Evolutionary conservation across 257 asterid species (phyloP), one percentile per base, ranked within the genome.

Genomic region (Perilla frutescens): DNA sequence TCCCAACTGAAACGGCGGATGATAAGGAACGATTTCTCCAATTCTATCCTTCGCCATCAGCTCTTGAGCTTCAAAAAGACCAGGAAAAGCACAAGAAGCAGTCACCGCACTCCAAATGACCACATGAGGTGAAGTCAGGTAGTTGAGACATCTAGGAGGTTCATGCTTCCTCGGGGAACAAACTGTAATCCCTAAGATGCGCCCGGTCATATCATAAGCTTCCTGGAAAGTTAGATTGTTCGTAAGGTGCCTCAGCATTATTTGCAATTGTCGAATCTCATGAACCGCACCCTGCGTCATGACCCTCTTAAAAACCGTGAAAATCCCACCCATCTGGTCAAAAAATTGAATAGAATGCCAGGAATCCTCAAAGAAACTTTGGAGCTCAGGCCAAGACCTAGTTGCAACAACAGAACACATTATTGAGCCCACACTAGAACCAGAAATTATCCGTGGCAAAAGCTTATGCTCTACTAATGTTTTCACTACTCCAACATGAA

Each of bases 101-200:
- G 96, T 90, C 75, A 95, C 99, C 0, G 98, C 99, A 15, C 99
- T 95, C 99, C 99, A 95, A 79, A 92, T 92, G 26, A 95, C 97
- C 1, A 95, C 99, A 83, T 95, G 99, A 11, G 99, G 99, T 1
- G 99, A 90, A 54, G 99, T 95, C 90, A 95, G 82, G 87, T 95
- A 95, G 80, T 92, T 95, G 15, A 95, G 95, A 76, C 99, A 95
- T 80, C 99, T 86, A 10, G 99, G 98, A 57, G 99, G 98, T 73
- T 95, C 99, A 10, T 95, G 99, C 81, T 92, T 91, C 82, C 99
- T 88, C 1, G 99, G 96, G 7, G 99, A 95, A 75, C 99, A 95
- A 62, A 95, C 99, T 0, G 99, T 95, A 51, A 95, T 95, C 57
- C 93, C 97, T 64, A 95, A 80, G 53, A 95, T 79, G 14, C 98